A percentile compares a stretch with the other conserved stretches of the same genome.
Evolutionary conservation across 2,329 filamentous ascomycete species (phyloP).

Genomic region (Aspergillus unguis): DNA sequence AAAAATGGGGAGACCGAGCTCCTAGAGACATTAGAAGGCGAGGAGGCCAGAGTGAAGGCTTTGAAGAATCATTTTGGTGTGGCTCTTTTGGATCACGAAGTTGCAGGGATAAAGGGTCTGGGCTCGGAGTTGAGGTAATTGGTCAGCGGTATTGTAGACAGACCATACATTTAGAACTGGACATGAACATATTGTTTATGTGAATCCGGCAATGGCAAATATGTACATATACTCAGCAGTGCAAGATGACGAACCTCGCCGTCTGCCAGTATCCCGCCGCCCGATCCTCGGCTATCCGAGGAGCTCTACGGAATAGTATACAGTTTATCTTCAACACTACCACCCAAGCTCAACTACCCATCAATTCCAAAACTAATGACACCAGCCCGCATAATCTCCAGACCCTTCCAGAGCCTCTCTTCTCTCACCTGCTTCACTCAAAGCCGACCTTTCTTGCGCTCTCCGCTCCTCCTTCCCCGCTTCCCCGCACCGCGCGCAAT

Average conservation of each 20-base stretch:
- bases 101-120: slow-evolving; percentile 49
- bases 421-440: not conserved
- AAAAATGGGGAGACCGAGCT: slow-evolving; percentile 50
- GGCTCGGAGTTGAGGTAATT: slow-evolving; percentile 44
- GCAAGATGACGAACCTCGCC: not conserved
- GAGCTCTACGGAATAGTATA: not conserved
- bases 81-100: slow-evolving; percentile 50
- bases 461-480: not conserved
- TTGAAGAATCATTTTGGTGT: slow-evolving; percentile 55
- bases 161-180: not conserved
- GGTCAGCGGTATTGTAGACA: not conserved
- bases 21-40: slow-evolving; percentile 48
- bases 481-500: slow-evolving; percentile 22
- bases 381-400: not conserved
- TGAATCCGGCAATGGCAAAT: too few relatives aligned
- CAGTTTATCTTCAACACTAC: not conserved
- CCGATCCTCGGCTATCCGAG: slow-evolving; percentile 17
- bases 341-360: not conserved
- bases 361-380: slow-evolving; percentile 6
- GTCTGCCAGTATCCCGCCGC: not conserved
- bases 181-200: too few relatives aligned
- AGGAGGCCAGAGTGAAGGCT: slow-evolving; percentile 53
- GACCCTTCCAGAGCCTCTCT: not conserved
- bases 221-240: too few relatives aligned
- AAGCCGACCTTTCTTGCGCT: not conserved